Evolutionary conservation across 305 asterid genomes (phyloP), one percentile per base, ranked within the genome.

Genomic region (Ajuga reptans): DNA sequence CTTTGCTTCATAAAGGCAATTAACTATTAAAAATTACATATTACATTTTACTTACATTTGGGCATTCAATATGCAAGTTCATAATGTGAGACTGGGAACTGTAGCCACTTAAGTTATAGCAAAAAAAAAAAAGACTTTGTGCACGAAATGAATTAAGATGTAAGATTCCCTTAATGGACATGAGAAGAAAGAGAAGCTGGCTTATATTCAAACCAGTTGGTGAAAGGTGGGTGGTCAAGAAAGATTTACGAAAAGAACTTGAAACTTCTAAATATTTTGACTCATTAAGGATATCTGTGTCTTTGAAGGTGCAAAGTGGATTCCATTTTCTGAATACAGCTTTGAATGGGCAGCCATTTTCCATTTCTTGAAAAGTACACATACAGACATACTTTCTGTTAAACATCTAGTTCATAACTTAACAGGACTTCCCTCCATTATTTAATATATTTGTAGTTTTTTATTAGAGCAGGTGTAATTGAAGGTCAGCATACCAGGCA

Each of bases 61-160:
- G 52, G 76, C 50, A 72, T 51, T 24, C 15, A 31, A 24, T 47
- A 64, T 72, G 57, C 71, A 64, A 45, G 65, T 69, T 64, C 54
- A 8, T 29, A 42, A 21, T 52, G 53, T 36, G 9, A 5, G 42
- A 36, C 42, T 1, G 10, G 42, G 39, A 3, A 0, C 3, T 33
- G 5, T 33, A 33, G 39, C 6, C 39, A 33, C 39, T 33, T 3
- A 33, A 33, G 39, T 3, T 33, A 33, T 33, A 6, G 6, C 39
- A 4, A 33, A 33, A 33, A 3, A 6, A 6, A 33, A 33, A 33
- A 33, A 3, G n/a, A n/a, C n/a, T n/a, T n/a, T 33, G 39, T 4
- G 7, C 39, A 3, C 7, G 39, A 33, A 4, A 33, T 6, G 39
- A 6, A 4, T 33, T n/a, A 33, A 33, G 39, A 33, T 33, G 5